Conservation (phyloP, 495 filamentous ascomycete species). For the Usnea hakonensis region DNA sequence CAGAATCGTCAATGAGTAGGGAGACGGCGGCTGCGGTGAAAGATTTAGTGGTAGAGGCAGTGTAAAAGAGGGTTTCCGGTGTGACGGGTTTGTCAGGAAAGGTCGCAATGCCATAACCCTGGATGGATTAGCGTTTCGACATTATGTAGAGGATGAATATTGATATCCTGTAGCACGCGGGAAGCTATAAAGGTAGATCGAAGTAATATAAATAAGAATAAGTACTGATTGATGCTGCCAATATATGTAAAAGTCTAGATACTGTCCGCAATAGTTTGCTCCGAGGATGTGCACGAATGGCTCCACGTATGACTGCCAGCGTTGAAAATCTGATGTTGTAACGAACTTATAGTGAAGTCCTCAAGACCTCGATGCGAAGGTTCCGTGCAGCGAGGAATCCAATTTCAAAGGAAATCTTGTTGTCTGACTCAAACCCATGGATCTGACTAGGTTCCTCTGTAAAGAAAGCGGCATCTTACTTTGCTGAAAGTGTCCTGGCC, state of each 20-base stretch:
- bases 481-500: constrained; percentile 36
- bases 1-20: constrained; percentile 38
- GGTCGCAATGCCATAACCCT: constrained; percentile 47
- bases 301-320: too few species aligned
- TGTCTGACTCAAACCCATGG: not conserved
- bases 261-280: too few species aligned
- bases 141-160: not conserved
- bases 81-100: constrained; percentile 37
- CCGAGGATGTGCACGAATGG: too few species aligned
- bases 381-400: not conserved
- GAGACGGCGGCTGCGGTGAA: constrained; percentile 46
- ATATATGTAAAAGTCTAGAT: too few species aligned
- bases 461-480: constrained; percentile 14
- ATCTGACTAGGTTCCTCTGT: too few species aligned
- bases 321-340: not conserved
- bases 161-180: not conserved
- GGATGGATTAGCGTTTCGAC: constrained; percentile 1
- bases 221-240: too few species aligned
- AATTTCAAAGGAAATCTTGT: not conserved
- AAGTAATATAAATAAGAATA: not conserved
- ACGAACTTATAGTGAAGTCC: not conserved
- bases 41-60: constrained; percentile 49
- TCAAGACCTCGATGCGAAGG: not conserved
- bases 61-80: constrained; percentile 36
- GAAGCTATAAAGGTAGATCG: not conserved